A percentile compares a stretch with the other conserved stretches of the same genome.
Conservation (phyloP, 2,329 filamentous ascomycete species). For the Hymenoscyphus infarciens region DNA sequence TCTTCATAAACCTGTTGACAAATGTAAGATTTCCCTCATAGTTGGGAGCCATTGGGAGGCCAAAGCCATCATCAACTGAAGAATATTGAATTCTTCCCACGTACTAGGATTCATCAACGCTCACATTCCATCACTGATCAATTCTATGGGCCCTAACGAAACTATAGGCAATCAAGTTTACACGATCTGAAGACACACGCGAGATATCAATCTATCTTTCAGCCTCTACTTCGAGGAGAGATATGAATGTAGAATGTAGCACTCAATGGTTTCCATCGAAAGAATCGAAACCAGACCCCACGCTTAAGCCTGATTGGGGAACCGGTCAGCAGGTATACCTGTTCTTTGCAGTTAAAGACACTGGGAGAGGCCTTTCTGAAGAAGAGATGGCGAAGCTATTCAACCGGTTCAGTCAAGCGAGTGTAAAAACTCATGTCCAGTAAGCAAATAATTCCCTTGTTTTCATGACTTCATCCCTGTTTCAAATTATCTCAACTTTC, state of each 20-base stretch:
- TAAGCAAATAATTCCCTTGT: not conserved
- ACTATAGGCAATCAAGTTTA: constrained; percentile 69
- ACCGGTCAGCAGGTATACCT: constrained; percentile 67
- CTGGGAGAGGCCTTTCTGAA: constrained; percentile 67
- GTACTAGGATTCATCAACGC: not conserved
- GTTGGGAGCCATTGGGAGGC: not conserved
- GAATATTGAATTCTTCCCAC: not conserved
- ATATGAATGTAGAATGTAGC: not conserved
- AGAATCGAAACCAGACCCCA: constrained; percentile 8
- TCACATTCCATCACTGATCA: not conserved
- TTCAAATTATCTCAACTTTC: not conserved
- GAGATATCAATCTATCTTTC: constrained; percentile 43
- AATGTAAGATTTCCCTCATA: constrained; percentile 42
- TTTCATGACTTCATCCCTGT: not conserved
- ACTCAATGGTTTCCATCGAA: constrained; percentile 10
- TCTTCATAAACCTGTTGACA: constrained; percentile 76
- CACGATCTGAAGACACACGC: constrained; percentile 57
- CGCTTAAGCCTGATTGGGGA: constrained; percentile 53
- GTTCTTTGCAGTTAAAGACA: constrained; percentile 71
- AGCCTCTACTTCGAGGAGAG: constrained; percentile 27
- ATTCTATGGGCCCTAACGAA: not conserved
- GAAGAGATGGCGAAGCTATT: constrained; percentile 73
- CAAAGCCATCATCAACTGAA: not conserved
- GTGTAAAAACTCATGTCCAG: constrained; percentile 72
- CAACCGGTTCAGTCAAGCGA: constrained; percentile 76